Conservation (phyloP, 192 early-diverging fungal species). For the Chytriomyces hyalinus region DNA sequence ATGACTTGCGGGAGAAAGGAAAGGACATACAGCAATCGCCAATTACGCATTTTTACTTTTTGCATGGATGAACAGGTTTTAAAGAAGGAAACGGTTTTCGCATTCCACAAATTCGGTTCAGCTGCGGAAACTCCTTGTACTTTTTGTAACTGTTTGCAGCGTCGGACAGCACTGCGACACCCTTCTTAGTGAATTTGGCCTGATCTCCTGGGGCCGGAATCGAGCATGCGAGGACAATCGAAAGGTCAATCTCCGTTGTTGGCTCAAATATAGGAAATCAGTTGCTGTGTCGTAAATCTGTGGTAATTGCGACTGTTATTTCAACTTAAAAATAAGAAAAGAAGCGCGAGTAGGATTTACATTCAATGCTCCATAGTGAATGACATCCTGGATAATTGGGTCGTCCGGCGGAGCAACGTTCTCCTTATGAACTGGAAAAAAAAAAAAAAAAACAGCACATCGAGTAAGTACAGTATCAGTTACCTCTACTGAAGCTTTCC, state of each 20-base stretch:
- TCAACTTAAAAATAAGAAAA: neutral
- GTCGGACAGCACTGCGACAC: neutral
- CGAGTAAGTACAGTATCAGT: too few species aligned
- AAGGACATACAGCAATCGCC: too few species aligned
- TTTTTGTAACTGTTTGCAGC: slow-evolving; percentile 22
- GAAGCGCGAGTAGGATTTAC: slow-evolving; percentile 21
- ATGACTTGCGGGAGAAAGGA: too few species aligned
- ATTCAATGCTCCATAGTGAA: slow-evolving; percentile 39
- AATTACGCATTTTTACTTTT: neutral
- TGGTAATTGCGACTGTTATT: neutral
- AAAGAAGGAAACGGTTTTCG: slow-evolving; percentile 47
- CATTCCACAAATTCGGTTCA: slow-evolving; percentile 48
- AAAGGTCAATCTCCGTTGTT: slow-evolving; percentile 37
- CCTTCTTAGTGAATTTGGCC: neutral
- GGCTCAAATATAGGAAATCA: slow-evolving; percentile 40
- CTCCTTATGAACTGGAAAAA: slow-evolving; percentile 12
- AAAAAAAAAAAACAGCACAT: too few species aligned
- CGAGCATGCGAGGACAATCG: slow-evolving; percentile 45
- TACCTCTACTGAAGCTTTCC: too few species aligned
- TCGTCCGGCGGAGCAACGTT: slow-evolving; percentile 33
- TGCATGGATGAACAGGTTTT: neutral
- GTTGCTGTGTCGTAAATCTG: slow-evolving; percentile 31
- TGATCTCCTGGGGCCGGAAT: slow-evolving; percentile 44
- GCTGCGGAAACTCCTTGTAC: slow-evolving; percentile 35
- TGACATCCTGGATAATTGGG: slow-evolving; percentile 39